Base-by-base conservation (phyloP, 1,284 basidiomycete genomes). In the Pseudozyma hubeiensis region DNA sequence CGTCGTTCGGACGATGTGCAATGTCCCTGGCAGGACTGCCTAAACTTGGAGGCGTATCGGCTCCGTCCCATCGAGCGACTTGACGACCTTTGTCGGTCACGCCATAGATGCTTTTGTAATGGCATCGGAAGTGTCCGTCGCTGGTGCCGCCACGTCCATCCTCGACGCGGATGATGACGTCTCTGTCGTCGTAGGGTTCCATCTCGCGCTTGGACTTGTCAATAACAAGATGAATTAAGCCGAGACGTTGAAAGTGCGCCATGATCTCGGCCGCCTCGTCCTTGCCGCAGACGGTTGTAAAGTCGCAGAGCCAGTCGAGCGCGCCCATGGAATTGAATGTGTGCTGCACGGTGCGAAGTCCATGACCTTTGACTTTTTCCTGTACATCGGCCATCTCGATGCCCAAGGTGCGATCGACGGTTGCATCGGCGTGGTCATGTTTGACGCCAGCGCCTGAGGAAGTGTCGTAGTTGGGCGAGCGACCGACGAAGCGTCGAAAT, bases 211-310 rank as follows among this genome's bases (percentile, higher is more conserved):
- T 80, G 5, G 86, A 85, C 62, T 85, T 85, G 78, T 89, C 88
- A 39, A 80, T 71, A 66, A 96, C 92, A 39, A 98, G 87, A 11
- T 87, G 86, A 85, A 99, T 92, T 75, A 96, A 89, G 40, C 94
- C 93, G 81, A 97, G 96, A 44, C 97, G 90, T 48, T 98, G 94
- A 81, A 99, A 98, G 82, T 99, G 97, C 1, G 94, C 97, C 5
- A 93, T 90, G 88, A 98, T 91, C 87, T 99, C 97, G 24, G 94
- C 94, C 0, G 94, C 96, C 85, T 99, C 97, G 83, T 99, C 97
- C 55, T 93, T 88, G 24, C 94, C 95, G 51, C 95, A 93, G 46
- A 96, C 93, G 0, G 96, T 97, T 0, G 96, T 95, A 78, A 94
- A 98, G 85, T 99, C 95, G 84, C 93, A 92, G 54, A 99, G 90